Percentiles rank a stretch among this genome's conserved stretches.
These are phyloP conservation scores for Candida ipomoeae DNA, from an alignment of 805 yeast genomes.

Conservation along the genomic window DNA sequence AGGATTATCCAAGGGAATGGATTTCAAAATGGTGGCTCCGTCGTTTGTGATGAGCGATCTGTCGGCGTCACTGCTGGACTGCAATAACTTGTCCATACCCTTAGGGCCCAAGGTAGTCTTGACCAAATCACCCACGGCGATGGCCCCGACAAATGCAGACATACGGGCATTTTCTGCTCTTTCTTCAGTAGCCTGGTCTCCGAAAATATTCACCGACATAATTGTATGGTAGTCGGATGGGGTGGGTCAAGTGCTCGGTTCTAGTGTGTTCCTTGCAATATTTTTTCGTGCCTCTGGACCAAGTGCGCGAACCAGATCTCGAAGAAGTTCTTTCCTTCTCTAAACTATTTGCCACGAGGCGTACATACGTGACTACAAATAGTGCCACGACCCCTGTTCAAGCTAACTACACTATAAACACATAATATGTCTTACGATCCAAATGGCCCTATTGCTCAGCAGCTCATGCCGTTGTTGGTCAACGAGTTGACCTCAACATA, in stretches of 20 bases:
- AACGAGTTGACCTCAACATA: slow-evolving; percentile 34
- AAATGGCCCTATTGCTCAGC: slow-evolving; percentile 36
- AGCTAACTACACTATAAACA: not conserved
- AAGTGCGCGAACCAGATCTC: slow-evolving; percentile 5
- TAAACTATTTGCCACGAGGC: slow-evolving; percentile 2
- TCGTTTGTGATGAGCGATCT: slow-evolving; percentile 86
- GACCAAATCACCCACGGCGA: slow-evolving; percentile 97
- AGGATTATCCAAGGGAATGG: slow-evolving; percentile 94
- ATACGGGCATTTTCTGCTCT: slow-evolving; percentile 97
- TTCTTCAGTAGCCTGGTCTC: slow-evolving; percentile 96
- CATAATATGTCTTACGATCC: slow-evolving; percentile 32
- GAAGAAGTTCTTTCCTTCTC: not conserved
- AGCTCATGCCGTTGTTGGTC: slow-evolving; percentile 31
- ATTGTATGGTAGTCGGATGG: not conserved
- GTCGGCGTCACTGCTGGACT: slow-evolving; percentile 72
- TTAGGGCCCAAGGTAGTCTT: slow-evolving; percentile 95
- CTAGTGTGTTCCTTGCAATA: slow-evolving; percentile 1
- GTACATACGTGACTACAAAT: not conserved
- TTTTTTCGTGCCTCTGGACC: slow-evolving; percentile 1
- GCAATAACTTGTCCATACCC: slow-evolving; percentile 96
- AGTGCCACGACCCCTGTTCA: not conserved
- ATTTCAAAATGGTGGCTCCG: slow-evolving; percentile 93
- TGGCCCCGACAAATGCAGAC: slow-evolving; percentile 97
- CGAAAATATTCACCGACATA: slow-evolving; percentile 87
- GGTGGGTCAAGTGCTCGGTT: not conserved